A percentile compares a stretch with the other conserved stretches of the same genome.
Evolutionary conservation across 129 eudicot species (phyloP).

Genomic region (Lactuca sativa): DNA sequence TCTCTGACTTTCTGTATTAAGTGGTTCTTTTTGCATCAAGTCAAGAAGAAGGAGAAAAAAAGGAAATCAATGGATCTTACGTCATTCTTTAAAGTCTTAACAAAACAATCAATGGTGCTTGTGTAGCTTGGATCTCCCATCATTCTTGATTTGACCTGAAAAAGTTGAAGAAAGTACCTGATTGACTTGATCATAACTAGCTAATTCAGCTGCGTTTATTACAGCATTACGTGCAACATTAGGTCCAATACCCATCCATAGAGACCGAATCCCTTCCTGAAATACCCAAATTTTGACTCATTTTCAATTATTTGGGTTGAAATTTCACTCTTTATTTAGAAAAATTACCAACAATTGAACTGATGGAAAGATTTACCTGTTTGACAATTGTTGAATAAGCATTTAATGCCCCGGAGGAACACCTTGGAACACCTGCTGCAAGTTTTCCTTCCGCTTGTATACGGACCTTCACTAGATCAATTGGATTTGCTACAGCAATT

Average conservation of each 20-base stretch:
- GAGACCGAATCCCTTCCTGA: slow-evolving; percentile 78
- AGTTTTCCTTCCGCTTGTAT: slow-evolving; percentile 85
- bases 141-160: slow-evolving; percentile 97
- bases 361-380: slow-evolving; percentile 43
- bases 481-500: slow-evolving; percentile 73
- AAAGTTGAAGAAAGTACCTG: slow-evolving; percentile 43
- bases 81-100: slow-evolving; percentile 83
- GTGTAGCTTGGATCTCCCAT: slow-evolving; percentile 93
- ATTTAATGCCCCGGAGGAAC: slow-evolving; percentile 78
- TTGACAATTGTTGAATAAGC: slow-evolving; percentile 75
- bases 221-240: slow-evolving; percentile 89
- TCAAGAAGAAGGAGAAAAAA: background rate
- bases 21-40: background rate
- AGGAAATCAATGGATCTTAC: slow-evolving; percentile 37
- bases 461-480: slow-evolving; percentile 84
- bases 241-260: slow-evolving; percentile 96
- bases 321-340: background rate
- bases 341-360: slow-evolving; percentile 3
- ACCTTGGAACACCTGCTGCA: slow-evolving; percentile 78
- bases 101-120: slow-evolving; percentile 83
- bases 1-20: too few species aligned
- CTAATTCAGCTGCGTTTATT: slow-evolving; percentile 96
- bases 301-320: background rate
- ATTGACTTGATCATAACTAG: slow-evolving; percentile 97
- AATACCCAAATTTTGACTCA: background rate